Conservation (phyloP, 164 flowering plant genomes). For the Magnolia kwangsiensis region DNA sequence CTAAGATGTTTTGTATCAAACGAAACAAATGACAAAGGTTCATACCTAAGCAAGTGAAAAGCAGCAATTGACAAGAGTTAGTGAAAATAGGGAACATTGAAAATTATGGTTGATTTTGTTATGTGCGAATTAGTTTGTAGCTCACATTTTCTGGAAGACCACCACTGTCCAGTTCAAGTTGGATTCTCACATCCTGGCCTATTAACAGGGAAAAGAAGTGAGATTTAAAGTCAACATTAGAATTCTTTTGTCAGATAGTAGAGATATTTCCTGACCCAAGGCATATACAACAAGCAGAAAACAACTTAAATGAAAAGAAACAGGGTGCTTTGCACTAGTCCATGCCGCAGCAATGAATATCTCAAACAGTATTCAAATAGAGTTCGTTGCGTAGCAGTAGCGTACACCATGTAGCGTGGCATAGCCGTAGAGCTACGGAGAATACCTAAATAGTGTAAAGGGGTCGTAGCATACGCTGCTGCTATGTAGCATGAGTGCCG, state of each 20-base stretch:
- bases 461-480: no score
- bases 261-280: background rate
- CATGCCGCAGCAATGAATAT: no score
- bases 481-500: no score
- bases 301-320: no score
- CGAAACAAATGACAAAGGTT: background rate
- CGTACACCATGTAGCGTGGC: no score
- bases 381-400: no score
- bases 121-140: background rate
- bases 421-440: no score
- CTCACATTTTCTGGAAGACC: constrained; percentile 63
- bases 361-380: no score
- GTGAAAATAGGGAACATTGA: background rate
- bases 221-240: background rate
- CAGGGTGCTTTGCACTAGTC: no score
- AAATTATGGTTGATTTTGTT: background rate
- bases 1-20: background rate
- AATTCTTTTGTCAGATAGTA: background rate
- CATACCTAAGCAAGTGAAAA: background rate
- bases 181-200: constrained; percentile 64
- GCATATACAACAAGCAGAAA: no score
- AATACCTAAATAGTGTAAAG: no score
- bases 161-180: constrained; percentile 40
- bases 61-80: background rate
- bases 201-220: constrained; percentile 13